These are phyloP conservation scores for Dactylis glomerata DNA, from an alignment of 176 grass and related monocot genomes.

Conservation along the genomic window DNA sequence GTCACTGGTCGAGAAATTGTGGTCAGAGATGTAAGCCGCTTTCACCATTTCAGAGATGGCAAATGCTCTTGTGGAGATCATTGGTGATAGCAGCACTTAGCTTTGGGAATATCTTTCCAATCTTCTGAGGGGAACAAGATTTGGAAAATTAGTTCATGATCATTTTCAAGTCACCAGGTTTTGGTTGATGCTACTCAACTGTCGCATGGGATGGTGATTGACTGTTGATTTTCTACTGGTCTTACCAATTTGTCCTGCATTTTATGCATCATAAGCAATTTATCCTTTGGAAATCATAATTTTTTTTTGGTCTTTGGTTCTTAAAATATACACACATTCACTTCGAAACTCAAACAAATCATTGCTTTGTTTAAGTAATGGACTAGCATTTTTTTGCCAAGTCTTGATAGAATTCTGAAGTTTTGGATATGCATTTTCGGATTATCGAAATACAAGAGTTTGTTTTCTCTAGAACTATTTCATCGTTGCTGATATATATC, in stretches of 20 bases:
- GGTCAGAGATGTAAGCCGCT: constrained; percentile 67
- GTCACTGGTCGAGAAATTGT: constrained; percentile 61
- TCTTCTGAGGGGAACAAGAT: neutral
- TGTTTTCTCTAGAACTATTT: constrained; percentile 15
- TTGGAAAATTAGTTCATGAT: neutral
- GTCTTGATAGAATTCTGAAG: constrained; percentile 11
- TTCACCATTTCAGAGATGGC: constrained; percentile 69
- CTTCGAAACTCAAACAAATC: neutral
- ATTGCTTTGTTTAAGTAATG: neutral
- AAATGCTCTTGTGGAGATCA: constrained; percentile 67
- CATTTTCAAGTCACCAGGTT: neutral
- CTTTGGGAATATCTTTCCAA: neutral
- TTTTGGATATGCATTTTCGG: neutral
- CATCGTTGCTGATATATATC: neutral
- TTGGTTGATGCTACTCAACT: neutral
- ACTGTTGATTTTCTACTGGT: constrained; percentile 2
- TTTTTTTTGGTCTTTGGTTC: neutral
- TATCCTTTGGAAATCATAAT: neutral
- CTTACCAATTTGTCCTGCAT: neutral
- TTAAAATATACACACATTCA: neutral
- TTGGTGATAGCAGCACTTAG: constrained; percentile 37
- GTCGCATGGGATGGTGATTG: neutral
- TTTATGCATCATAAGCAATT: neutral
- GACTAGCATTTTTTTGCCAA: neutral
- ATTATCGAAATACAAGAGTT: neutral